Base-by-base conservation (phyloP, 148 eudicot species). In the Arbutus unedo region DNA sequence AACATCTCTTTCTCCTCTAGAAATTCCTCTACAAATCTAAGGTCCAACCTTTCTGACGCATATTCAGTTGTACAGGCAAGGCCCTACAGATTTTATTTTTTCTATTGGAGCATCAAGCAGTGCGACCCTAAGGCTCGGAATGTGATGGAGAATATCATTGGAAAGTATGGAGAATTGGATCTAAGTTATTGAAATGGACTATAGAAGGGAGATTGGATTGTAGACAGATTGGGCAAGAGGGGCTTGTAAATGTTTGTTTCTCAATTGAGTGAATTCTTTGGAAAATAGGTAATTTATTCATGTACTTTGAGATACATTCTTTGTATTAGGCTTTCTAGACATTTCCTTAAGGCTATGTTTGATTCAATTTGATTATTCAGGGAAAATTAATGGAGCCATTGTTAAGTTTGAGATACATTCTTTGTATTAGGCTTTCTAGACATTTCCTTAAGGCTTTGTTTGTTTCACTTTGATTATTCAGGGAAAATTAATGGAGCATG, bases 181-280 rank as follows among this genome's bases (percentile, higher is more conserved):
- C 2, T 38, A 54, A 25, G 3, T 77, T 25, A 18, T 31, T 25
- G 15, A 53, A 55, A 55, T 77, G 38, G 47, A 11, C 41, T 55
- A 15, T 41, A 71, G 48, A 57, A 14, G 8, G 25, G 66, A 77
- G 71, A 66, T 66, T 77, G 67, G 45, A 77, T 76, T 51, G 44
- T 54, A 76, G 47, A 15, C 72, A 19, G 67, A n/a, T 60, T 25
- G 44, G 74, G 19, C 48, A 38, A 70, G 74, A 14, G 21, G 8
- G 48, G 74, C 71, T 25, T 70, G 74, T 41, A 41, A 70, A 70
- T 70, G 71, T 41, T 43, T 70, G 74, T 43, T 70, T 10, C 48
- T 70, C 74, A 15, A 70, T 8, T 70, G 74, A 70, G 48, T 70
- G 48, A 41, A 70, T 70, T 70, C n/a, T 70, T 70, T 43, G 48